Conservation (phyloP, 2,329 filamentous ascomycete genomes). For the Alternaria triticimaculans region DNA sequence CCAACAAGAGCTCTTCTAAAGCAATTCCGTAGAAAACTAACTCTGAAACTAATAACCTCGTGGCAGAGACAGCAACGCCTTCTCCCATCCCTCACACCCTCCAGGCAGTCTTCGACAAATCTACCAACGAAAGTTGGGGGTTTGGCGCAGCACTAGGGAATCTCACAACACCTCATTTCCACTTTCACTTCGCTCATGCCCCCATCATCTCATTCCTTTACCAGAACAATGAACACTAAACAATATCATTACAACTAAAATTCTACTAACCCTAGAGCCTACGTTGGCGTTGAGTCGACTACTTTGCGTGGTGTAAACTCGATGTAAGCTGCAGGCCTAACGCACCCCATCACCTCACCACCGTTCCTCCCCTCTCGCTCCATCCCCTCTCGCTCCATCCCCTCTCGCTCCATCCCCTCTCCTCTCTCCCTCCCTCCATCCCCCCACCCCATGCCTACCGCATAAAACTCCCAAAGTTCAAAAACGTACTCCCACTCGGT, state of each 20-base stretch:
- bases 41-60: not conserved
- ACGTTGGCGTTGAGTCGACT: not conserved
- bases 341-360: not conserved
- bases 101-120: fast-evolving
- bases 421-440: no score
- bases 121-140: not conserved
- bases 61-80: not conserved
- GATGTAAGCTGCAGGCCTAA: not conserved
- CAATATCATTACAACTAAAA: not conserved
- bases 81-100: not conserved
- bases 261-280: not conserved
- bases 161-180: not conserved
- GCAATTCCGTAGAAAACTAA: not conserved
- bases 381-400: no score
- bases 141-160: fast-evolving
- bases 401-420: not conserved
- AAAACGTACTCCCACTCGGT: slow-evolving; percentile 3
- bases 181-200: not conserved
- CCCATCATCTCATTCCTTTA: not conserved
- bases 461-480: slow-evolving; percentile 14
- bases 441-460: not conserved
- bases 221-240: not conserved
- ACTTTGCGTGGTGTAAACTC: not conserved
- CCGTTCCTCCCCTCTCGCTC: not conserved
- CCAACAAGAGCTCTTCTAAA: not conserved